Percentiles rank a stretch among this genome's conserved stretches.
Conservation (phyloP, 805 yeast species). For the Candida schatavii region DNA sequence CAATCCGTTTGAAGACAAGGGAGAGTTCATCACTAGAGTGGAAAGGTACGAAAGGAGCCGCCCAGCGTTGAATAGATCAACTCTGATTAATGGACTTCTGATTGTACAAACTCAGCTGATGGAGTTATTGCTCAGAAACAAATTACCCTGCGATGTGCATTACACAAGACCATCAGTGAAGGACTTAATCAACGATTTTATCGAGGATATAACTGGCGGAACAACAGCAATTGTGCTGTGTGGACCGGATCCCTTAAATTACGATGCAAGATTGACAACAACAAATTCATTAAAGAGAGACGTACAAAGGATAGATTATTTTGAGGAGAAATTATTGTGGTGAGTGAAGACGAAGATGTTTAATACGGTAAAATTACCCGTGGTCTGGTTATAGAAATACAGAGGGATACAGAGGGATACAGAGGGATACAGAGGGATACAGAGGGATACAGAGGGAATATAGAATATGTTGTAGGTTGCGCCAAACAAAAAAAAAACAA, state of each 20-base stretch:
- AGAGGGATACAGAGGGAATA: too few relatives aligned
- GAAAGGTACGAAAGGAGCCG: neutral
- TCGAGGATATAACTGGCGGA: neutral
- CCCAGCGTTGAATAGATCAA: neutral
- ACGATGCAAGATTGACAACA: slow-evolving; percentile 1
- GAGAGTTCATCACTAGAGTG: neutral
- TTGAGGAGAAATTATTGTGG: slow-evolving; percentile 9
- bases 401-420: too few relatives aligned
- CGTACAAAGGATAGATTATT: slow-evolving; percentile 3
- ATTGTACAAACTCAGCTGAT: neutral
- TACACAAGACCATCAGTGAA: neutral
- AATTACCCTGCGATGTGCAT: neutral
- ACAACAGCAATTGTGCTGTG: slow-evolving; percentile 2
- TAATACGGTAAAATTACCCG: too few relatives aligned
- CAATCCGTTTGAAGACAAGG: neutral
- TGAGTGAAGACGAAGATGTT: too few relatives aligned
- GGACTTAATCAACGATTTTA: neutral
- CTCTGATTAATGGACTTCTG: neutral
- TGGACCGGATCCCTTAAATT: slow-evolving; percentile 2
- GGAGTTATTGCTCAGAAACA: neutral
- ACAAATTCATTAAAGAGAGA: neutral
- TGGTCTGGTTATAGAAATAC: too few relatives aligned
- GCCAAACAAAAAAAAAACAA: too few relatives aligned
- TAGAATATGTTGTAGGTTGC: too few relatives aligned
- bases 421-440: too few relatives aligned